Conservation (phyloP, 2,329 filamentous ascomycete species). For the Botryotinia globosa region DNA sequence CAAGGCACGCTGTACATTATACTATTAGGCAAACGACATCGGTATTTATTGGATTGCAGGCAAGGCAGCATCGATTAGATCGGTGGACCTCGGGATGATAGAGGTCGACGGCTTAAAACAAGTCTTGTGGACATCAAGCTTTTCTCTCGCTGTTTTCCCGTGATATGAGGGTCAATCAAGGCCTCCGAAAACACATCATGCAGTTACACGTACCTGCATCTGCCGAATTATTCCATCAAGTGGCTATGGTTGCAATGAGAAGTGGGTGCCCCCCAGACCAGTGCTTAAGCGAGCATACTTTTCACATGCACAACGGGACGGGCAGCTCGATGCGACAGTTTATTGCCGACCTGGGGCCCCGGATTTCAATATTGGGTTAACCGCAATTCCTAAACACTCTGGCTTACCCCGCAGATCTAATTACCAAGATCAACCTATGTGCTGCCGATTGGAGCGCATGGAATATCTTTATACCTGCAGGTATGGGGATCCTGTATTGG, state of each 20-base stretch:
- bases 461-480: neutral
- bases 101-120: neutral
- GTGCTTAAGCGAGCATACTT: neutral
- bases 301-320: slow-evolving; percentile 4
- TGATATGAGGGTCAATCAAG: neutral
- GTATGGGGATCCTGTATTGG: neutral
- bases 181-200: no score
- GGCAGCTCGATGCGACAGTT: neutral
- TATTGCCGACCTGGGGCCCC: neutral
- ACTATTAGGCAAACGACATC: neutral
- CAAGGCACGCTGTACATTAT: neutral
- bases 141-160: neutral
- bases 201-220: neutral
- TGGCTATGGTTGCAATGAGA: neutral
- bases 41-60: neutral
- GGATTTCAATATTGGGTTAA: neutral
- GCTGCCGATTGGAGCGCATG: slow-evolving; percentile 3
- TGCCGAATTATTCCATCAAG: neutral
- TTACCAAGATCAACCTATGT: neutral
- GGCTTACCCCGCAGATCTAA: neutral
- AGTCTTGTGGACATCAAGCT: neutral
- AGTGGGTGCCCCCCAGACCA: neutral
- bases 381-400: neutral
- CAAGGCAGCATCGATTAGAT: neutral
- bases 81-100: neutral